Conservation (phyloP, 768 basidiomycete genomes). For the Trametes cingulata region DNA sequence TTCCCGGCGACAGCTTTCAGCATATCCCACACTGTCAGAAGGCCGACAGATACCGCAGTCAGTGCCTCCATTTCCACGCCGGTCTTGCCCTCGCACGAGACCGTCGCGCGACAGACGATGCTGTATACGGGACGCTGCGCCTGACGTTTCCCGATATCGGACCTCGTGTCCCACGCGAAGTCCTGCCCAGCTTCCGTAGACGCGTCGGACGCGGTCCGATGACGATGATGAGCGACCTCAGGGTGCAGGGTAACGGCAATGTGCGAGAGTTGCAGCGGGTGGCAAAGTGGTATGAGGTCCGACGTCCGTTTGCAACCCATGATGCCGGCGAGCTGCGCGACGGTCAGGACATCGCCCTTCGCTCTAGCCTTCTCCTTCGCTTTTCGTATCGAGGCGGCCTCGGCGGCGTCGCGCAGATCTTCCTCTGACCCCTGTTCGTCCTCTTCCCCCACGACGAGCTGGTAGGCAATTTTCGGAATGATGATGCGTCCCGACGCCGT, state of each 20-base stretch:
- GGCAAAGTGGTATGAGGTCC: slow-evolving; percentile 84
- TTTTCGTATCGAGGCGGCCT: slow-evolving; percentile 28
- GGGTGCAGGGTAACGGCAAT: slow-evolving; percentile 63
- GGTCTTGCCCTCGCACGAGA: slow-evolving; percentile 76
- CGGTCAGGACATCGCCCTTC: slow-evolving; percentile 73
- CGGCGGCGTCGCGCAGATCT: not conserved
- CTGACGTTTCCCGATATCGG: slow-evolving; percentile 14
- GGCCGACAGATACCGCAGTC: slow-evolving; percentile 75
- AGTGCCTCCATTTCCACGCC: slow-evolving; percentile 95
- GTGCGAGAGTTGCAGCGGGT: slow-evolving; percentile 75
- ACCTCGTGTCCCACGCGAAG: slow-evolving; percentile 12
- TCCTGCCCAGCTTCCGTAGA: slow-evolving; percentile 4
- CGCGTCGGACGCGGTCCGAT: slow-evolving; percentile 23
- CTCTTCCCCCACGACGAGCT: slow-evolving; percentile 50
- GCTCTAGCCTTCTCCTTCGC: slow-evolving; percentile 51
- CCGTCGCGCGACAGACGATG: slow-evolving; percentile 66
- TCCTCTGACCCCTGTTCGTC: not conserved
- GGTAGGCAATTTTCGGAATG: slow-evolving; percentile 64
- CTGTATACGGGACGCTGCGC: slow-evolving; percentile 38
- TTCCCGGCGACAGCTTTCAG: slow-evolving; percentile 87
- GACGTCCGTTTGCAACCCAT: slow-evolving; percentile 86
- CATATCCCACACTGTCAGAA: slow-evolving; percentile 93
- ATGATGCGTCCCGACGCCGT: slow-evolving; percentile 74
- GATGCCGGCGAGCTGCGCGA: slow-evolving; percentile 83
- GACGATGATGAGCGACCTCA: slow-evolving; percentile 31